These are phyloP conservation scores for Candida vaughaniae DNA, from an alignment of 805 yeast species.

Conservation along the genomic window DNA sequence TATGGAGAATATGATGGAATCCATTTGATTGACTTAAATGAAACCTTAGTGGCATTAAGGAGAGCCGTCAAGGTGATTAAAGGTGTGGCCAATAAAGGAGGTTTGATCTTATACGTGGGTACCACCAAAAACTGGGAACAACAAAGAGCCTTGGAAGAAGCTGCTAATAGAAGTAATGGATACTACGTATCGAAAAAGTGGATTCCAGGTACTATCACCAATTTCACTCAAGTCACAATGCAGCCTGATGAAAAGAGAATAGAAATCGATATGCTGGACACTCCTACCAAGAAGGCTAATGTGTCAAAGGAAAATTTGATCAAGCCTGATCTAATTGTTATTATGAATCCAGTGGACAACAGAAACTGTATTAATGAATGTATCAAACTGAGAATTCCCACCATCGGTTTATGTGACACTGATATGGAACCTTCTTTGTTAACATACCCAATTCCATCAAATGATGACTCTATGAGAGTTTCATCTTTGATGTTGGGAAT, in stretches of 20 bases:
- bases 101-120: slow-evolving; percentile 81
- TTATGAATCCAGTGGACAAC: slow-evolving; percentile 87
- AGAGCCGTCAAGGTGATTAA: slow-evolving; percentile 84
- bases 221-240: slow-evolving; percentile 69
- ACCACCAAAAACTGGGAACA: slow-evolving; percentile 69
- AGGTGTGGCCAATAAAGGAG: slow-evolving; percentile 82
- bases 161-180: slow-evolving; percentile 76
- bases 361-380: slow-evolving; percentile 81
- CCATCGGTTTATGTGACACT: slow-evolving; percentile 91
- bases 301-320: slow-evolving; percentile 54
- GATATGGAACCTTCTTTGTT: slow-evolving; percentile 87
- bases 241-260: slow-evolving; percentile 34
- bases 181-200: slow-evolving; percentile 82
- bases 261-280: slow-evolving; percentile 75
- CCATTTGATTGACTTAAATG: slow-evolving; percentile 85
- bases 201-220: slow-evolving; percentile 94
- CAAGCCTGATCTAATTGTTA: slow-evolving; percentile 85
- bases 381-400: slow-evolving; percentile 77
- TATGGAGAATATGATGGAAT: slow-evolving; percentile 89
- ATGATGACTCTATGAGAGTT: slow-evolving; percentile 86
- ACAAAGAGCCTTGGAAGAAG: slow-evolving; percentile 68
- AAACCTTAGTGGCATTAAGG: slow-evolving; percentile 70
- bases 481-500: slow-evolving; percentile 79
- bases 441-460: slow-evolving; percentile 94
- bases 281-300: slow-evolving; percentile 56